phyloP scores from a whole-genome alignment of 78 protist species.

The Chrysochromulina parva region DNA sequence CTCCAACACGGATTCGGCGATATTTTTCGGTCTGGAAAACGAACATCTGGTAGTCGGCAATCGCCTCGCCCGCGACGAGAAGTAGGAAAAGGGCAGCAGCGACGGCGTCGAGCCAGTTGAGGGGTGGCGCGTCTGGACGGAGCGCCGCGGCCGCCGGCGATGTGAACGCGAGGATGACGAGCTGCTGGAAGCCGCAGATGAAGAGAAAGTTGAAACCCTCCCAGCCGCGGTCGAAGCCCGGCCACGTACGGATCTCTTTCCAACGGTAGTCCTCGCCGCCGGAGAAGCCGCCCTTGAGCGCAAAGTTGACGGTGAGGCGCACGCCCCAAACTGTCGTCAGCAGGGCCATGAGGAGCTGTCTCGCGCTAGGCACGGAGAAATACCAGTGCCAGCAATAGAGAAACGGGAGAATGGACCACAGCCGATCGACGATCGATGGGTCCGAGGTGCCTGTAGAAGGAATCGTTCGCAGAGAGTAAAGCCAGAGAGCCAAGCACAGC shows the following conservation, averaged over 20 bases:
- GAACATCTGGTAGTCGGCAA: slow-evolving; percentile 51
- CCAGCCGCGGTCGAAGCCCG: not conserved
- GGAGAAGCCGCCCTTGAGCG: not conserved
- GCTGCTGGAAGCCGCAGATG: not conserved
- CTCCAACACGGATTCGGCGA: not conserved
- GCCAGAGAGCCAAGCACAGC: not conserved
- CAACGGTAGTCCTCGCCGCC: slow-evolving; percentile 31
- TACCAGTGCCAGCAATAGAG: not conserved
- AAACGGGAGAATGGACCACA: not conserved
- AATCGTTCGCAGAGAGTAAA: not conserved
- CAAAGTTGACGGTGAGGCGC: not conserved
- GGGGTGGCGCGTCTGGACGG: not conserved
- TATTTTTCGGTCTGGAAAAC: slow-evolving; percentile 38
- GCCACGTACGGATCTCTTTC: not conserved
- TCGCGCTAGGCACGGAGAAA: not conserved
- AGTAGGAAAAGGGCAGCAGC: slow-evolving; percentile 8
- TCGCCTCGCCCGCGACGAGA: slow-evolving; percentile 6
- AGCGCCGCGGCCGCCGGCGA: not conserved
- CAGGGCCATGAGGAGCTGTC: not conserved
- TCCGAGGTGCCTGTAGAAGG: not conserved
- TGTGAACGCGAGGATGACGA: not conserved
- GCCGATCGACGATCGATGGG: slow-evolving; percentile 13
- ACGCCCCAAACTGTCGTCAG: not conserved
- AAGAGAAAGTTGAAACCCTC: not conserved
- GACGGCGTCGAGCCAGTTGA: slow-evolving; percentile 23